Percentiles rank a stretch among this genome's conserved stretches.
Conservation (phyloP, 257 asterid species). For the Voacanga thouarsii region DNA sequence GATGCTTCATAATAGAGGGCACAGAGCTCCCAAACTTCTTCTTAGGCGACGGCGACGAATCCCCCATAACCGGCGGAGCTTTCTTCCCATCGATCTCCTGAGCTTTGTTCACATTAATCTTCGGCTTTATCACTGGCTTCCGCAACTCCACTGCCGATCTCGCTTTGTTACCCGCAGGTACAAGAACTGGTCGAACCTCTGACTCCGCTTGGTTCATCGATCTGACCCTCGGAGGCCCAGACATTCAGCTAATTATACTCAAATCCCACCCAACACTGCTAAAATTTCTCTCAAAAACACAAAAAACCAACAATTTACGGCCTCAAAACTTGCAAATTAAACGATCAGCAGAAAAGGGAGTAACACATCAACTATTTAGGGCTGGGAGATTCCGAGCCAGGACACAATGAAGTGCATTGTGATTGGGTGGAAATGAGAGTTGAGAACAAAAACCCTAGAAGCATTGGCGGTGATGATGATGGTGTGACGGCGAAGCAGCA, state of each 20-base stretch:
- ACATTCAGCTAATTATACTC: constrained; percentile 36
- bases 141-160: constrained; percentile 60
- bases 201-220: constrained; percentile 48
- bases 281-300: not conserved
- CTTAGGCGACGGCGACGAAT: constrained; percentile 38
- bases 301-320: not conserved
- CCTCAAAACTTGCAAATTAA: not conserved
- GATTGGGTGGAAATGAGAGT: not conserved
- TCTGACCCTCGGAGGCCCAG: constrained; percentile 66
- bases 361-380: not conserved
- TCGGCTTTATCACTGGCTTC: constrained; percentile 48
- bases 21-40: constrained; percentile 39
- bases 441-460: constrained; percentile 20
- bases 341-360: not conserved
- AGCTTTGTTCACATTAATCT: constrained; percentile 33
- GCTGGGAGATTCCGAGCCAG: not conserved
- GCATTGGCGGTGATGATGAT: not conserved
- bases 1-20: constrained; percentile 50
- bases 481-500: constrained; percentile 1
- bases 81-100: constrained; percentile 42
- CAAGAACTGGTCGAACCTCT: constrained; percentile 68
- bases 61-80: constrained; percentile 32
- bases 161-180: constrained; percentile 72
- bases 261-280: not conserved
- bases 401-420: constrained; percentile 12